Percentiles rank a stretch among this genome's conserved stretches.
Conservation (phyloP, 495 filamentous ascomycete genomes). For the Xylaria intraflava region DNA sequence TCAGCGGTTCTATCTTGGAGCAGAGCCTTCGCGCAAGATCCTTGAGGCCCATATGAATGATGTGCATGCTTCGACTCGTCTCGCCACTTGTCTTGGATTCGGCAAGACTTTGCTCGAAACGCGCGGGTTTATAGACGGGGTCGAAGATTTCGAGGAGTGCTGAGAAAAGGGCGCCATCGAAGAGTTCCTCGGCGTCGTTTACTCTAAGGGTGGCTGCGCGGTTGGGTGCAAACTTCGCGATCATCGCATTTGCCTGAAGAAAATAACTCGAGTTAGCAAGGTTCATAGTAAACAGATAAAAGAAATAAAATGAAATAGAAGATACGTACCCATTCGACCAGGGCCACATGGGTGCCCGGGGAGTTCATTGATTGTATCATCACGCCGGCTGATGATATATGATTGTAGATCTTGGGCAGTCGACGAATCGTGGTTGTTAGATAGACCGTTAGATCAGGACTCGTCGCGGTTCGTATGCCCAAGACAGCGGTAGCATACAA, state of each 20-base stretch:
- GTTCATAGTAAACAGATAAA: not conserved
- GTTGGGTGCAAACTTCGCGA: slow-evolving; percentile 13
- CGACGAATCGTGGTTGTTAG: not conserved
- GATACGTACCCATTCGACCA: slow-evolving; percentile 40
- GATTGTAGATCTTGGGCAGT: not conserved
- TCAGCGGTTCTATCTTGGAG: slow-evolving; percentile 19
- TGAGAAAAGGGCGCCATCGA: slow-evolving; percentile 64
- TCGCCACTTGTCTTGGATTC: slow-evolving; percentile 15
- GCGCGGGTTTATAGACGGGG: slow-evolving; percentile 52
- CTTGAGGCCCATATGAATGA: slow-evolving; percentile 23
- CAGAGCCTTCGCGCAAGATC: slow-evolving; percentile 17
- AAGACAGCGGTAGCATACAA: not conserved
- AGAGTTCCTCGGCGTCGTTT: slow-evolving; percentile 51
- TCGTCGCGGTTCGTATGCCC: not conserved
- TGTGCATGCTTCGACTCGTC: slow-evolving; percentile 24
- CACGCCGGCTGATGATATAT: slow-evolving; percentile 5
- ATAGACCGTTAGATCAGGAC: not conserved
- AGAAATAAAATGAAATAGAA: not conserved
- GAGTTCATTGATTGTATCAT: slow-evolving; percentile 24
- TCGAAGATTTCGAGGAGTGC: slow-evolving; percentile 57
- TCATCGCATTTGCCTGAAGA: slow-evolving; percentile 23
- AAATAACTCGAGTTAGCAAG: slow-evolving; percentile 13
- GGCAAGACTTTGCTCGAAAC: slow-evolving; percentile 51
- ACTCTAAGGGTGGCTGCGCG: slow-evolving; percentile 24
- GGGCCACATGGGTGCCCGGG: slow-evolving; percentile 30